Evolutionary conservation across 805 yeast species (phyloP), one percentile per base, ranked within the genome.

Genomic region (Candida michaelii): DNA sequence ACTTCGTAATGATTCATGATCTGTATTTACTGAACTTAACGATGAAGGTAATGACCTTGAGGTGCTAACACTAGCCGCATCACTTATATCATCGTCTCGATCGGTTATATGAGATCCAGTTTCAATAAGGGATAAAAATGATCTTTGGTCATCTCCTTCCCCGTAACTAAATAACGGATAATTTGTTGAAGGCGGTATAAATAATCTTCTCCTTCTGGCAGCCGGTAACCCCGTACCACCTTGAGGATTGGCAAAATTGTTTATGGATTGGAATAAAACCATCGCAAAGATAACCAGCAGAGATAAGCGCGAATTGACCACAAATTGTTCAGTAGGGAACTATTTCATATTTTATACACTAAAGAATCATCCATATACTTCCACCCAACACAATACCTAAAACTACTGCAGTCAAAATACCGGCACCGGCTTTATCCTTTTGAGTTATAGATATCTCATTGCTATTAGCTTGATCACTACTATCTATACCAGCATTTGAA

Each of bases 341-440:
- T n/a, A n/a, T n/a, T n/a, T n/a, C n/a, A 21, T 21, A 21, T 21
- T 6, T 21, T 21, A 21, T 23, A 34, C 29, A 34, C 30, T 61
- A 79, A 40, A 79, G 59, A 39, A 81, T 58, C 90, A 91, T 83
- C 97, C 98, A 89, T 25, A 81, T 69, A 24, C 85, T 75, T 17
- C 89, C 80, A 27, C 82, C 88, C 15, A 82, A 59, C 17, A 89
- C 53, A 2, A 73, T 58, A 1, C 79, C 77, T 49, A 88, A 60
- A 1, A 85, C 81, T 3, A 88, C 66, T 1, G 91, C 95, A 0
- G 99, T 91, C 36, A 88, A 61, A 14, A 89, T 71, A 30, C 95
- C 96, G 1, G 97, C 97, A 42, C 98, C 98, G 1, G 89, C 96
- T 54, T 76, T 79, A 55, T 89, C 96, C 46, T 77, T 80, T 0